These are phyloP conservation scores for Tulasnella sp. DNA, from an alignment of 768 basidiomycete genomes.

Conservation along the genomic window DNA sequence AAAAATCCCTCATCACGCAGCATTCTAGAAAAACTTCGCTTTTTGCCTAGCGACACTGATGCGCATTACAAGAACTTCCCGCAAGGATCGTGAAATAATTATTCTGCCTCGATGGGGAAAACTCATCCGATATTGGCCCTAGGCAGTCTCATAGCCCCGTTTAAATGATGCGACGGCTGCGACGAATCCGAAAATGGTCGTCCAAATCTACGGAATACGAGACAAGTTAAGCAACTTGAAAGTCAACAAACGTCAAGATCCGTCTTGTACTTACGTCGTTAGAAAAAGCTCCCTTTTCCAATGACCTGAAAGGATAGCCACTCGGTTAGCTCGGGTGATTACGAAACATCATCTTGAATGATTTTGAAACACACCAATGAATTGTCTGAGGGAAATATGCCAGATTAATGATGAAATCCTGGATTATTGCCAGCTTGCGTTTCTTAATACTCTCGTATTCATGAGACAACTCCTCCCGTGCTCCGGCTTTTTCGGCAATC, in stretches of 20 bases:
- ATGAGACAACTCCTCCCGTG: conserved; percentile 23
- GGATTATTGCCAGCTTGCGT: conserved; percentile 56
- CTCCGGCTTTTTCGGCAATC: conserved; percentile 12
- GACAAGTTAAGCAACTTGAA: neutral
- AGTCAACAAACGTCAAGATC: neutral
- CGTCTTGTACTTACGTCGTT: conserved; percentile 39
- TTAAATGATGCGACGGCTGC: neutral
- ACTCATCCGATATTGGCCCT: no score
- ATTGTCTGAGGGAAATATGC: conserved; percentile 70
- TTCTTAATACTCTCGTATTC: conserved; percentile 32
- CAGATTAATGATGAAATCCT: conserved; percentile 56
- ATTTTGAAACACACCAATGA: conserved; percentile 51
- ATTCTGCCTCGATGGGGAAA: no score
- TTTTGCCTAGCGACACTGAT: no score
- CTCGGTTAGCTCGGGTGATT: neutral
- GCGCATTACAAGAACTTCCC: no score
- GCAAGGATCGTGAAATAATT: no score
- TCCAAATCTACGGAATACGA: neutral
- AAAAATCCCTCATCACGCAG: neutral
- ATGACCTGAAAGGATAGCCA: conserved; percentile 38
- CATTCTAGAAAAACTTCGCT: neutral
- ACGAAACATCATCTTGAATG: neutral
- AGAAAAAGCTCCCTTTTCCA: conserved; percentile 50
- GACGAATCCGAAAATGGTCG: conserved; percentile 3
- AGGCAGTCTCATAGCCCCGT: no score